Evolutionary conservation across 805 yeast genomes (phyloP).

Genomic region (Jamesozyma hellenica): DNA sequence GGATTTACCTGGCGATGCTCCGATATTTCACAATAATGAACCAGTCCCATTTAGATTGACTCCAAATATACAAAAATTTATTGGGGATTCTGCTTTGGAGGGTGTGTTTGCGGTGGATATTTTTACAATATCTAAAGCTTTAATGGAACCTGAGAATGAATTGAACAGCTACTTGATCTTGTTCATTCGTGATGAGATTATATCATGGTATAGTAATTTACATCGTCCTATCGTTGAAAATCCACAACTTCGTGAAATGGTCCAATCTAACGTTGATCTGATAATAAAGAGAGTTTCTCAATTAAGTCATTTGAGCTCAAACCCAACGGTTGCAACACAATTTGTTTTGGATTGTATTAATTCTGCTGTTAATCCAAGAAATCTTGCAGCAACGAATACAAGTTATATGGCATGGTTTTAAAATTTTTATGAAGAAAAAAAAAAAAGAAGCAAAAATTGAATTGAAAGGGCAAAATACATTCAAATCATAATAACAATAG

Average conservation of each 20-base stretch:
- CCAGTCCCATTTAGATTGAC: conserved; percentile 93
- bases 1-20: conserved; percentile 39
- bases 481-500: too few relatives aligned
- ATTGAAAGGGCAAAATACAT: neutral
- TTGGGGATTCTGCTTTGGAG: conserved; percentile 90
- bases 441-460: neutral
- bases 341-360: conserved; percentile 82
- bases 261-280: conserved; percentile 75
- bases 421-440: too few relatives aligned
- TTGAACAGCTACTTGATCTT: conserved; percentile 84
- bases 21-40: conserved; percentile 83
- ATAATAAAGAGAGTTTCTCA: conserved; percentile 71
- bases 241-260: conserved; percentile 76
- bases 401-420: conserved; percentile 92
- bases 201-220: conserved; percentile 85
- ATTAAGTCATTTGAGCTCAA: conserved; percentile 52
- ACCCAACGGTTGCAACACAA: conserved; percentile 66
- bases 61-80: conserved; percentile 86
- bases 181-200: conserved; percentile 90
- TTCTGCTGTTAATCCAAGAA: conserved; percentile 91
- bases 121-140: conserved; percentile 75
- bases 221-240: conserved; percentile 79
- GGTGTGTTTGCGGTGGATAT: conserved; percentile 82
- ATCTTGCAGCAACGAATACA: conserved; percentile 82
- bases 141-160: conserved; percentile 86